Evolutionary conservation across 345 rosid species (phyloP).

Genomic region (Euphorbia peplus): DNA sequence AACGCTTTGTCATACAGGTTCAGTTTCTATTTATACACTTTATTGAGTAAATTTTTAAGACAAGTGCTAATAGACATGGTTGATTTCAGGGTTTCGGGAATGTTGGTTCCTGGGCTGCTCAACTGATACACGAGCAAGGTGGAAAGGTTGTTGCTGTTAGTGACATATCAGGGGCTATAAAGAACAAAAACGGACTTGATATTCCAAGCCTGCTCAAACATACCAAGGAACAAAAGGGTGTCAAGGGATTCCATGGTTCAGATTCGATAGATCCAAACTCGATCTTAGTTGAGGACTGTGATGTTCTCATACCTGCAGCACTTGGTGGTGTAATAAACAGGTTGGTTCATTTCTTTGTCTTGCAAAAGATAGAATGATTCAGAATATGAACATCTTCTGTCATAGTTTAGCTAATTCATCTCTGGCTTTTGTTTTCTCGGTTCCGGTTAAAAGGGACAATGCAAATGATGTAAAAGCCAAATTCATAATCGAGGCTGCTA

Average conservation of each 20-base stretch:
- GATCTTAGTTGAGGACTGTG: conserved; percentile 76
- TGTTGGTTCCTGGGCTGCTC: conserved; percentile 98
- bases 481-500: conserved; percentile 87
- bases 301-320: conserved; percentile 87
- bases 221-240: conserved; percentile 57
- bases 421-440: background rate
- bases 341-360: conserved; percentile 59
- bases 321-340: conserved; percentile 92
- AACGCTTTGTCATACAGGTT: conserved; percentile 83
- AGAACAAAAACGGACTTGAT: conserved; percentile 72
- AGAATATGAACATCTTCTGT: background rate
- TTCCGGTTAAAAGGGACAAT: conserved; percentile 55
- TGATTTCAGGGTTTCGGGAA: conserved; percentile 81
- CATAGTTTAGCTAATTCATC: background rate
- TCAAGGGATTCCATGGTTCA: conserved; percentile 71
- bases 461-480: conserved; percentile 85
- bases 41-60: background rate
- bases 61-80: background rate
- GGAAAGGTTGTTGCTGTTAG: conserved; percentile 85
- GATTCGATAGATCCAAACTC: conserved; percentile 55
- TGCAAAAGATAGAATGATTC: too few relatives aligned
- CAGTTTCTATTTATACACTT: background rate
- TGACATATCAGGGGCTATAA: conserved; percentile 83
- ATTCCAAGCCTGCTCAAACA: conserved; percentile 58
- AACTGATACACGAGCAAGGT: conserved; percentile 63